A percentile compares a stretch with the other conserved stretches of the same genome.
These are phyloP conservation scores for Phoma sp. DNA, from an alignment of 2,329 filamentous ascomycete species.

Conservation along the genomic window DNA sequence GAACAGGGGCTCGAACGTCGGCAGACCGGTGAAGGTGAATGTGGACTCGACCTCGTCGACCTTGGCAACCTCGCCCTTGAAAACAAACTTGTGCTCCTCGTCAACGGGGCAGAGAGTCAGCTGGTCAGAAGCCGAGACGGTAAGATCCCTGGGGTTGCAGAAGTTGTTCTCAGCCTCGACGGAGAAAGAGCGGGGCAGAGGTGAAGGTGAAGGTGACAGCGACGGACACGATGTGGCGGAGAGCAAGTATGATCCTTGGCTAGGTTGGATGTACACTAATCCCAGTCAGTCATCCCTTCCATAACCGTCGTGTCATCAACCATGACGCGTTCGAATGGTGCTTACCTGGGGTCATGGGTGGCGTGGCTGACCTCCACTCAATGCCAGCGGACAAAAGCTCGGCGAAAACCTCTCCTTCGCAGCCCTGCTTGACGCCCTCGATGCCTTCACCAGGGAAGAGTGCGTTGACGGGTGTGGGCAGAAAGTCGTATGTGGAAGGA, in stretches of 20 bases:
- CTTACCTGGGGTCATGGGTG: constrained; percentile 91
- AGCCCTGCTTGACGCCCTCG: constrained; percentile 59
- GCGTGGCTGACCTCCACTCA: constrained; percentile 79
- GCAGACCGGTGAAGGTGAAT: constrained; percentile 63
- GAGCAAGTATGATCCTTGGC: constrained; percentile 71
- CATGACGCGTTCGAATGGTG: constrained; percentile 2
- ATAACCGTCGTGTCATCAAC: not conserved
- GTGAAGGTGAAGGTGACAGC: constrained; percentile 84
- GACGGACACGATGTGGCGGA: constrained; percentile 79
- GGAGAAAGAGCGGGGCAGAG: constrained; percentile 71
- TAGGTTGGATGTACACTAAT: constrained; percentile 70
- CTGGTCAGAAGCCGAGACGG: constrained; percentile 68
- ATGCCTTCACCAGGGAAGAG: constrained; percentile 63
- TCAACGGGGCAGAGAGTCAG: constrained; percentile 67
- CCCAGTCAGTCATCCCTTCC: constrained; percentile 32
- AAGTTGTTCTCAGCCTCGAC: constrained; percentile 80
- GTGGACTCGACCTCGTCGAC: constrained; percentile 40
- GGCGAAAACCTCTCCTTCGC: constrained; percentile 72
- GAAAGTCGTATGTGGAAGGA: constrained; percentile 71
- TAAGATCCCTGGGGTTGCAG: constrained; percentile 90
- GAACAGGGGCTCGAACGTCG: constrained; percentile 82
- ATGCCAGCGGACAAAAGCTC: constrained; percentile 77
- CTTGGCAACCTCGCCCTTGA: constrained; percentile 55
- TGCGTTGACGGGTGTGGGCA: constrained; percentile 83
- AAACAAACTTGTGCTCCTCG: constrained; percentile 63